phyloP scores from a whole-genome alignment of 1,139 yeast genomes.

The Kodamaea alishanica region DNA sequence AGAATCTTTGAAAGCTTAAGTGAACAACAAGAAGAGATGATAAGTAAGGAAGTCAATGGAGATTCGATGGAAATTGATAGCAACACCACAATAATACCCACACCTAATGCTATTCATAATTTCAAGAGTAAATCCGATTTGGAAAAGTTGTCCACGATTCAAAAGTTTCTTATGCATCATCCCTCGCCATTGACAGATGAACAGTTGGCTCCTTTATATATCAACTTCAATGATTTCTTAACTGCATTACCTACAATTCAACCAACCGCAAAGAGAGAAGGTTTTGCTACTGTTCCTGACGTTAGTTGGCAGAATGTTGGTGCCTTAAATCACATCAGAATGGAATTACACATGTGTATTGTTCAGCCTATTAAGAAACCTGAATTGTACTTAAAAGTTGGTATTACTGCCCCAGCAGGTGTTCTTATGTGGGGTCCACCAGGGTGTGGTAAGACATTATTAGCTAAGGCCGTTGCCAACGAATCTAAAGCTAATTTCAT shows the following conservation, averaged over 20 bases:
- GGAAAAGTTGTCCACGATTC: slow-evolving; percentile 60
- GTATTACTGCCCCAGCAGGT: slow-evolving; percentile 96
- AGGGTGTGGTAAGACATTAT: slow-evolving; percentile 94
- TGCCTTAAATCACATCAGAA: slow-evolving; percentile 73
- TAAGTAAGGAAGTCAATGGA: slow-evolving; percentile 7
- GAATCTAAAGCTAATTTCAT: slow-evolving; percentile 97
- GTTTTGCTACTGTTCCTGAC: slow-evolving; percentile 98
- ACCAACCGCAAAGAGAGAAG: slow-evolving; percentile 97
- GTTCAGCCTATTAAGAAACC: slow-evolving; percentile 96
- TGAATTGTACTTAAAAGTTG: slow-evolving; percentile 82
- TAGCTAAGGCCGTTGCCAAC: slow-evolving; percentile 98
- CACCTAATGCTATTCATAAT: slow-evolving; percentile 13
- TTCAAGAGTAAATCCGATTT: slow-evolving; percentile 33
- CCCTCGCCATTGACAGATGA: slow-evolving; percentile 75
- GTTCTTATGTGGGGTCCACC: slow-evolving; percentile 99
- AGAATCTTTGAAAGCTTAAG: slow-evolving; percentile 64
- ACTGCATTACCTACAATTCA: slow-evolving; percentile 89
- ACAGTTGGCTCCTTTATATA: slow-evolving; percentile 71
- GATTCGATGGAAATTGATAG: slow-evolving; percentile 46
- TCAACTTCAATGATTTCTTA: slow-evolving; percentile 74
- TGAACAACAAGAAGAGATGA: slow-evolving; percentile 30
- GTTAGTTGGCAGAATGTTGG: slow-evolving; percentile 96
- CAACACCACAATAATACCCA: slow-evolving; percentile 10
- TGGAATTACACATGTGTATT: slow-evolving; percentile 93
- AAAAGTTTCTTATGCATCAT: slow-evolving; percentile 65